phyloP scores from a whole-genome alignment of 2,329 filamentous ascomycete genomes.

The Stemphylium beticola region DNA sequence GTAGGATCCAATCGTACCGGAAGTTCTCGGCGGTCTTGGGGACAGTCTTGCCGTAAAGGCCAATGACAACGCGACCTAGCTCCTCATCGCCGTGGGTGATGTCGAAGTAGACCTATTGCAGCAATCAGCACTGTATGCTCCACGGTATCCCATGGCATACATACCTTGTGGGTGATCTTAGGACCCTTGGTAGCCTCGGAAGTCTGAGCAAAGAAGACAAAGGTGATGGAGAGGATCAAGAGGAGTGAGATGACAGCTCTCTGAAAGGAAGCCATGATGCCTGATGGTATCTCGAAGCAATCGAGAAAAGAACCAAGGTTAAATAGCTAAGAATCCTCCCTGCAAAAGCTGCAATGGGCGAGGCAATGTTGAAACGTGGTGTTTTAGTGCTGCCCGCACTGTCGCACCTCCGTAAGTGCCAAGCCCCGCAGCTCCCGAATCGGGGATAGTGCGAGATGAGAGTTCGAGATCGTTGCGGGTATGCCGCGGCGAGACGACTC shows the following conservation, averaged over 20 bases:
- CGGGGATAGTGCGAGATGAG: slow-evolving; percentile 10
- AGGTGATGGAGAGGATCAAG: slow-evolving; percentile 73
- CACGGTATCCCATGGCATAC: slow-evolving; percentile 1
- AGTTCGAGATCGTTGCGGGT: slow-evolving; percentile 8
- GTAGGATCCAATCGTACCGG: slow-evolving; percentile 48
- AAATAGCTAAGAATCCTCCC: slow-evolving; percentile 30
- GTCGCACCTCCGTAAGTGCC: slow-evolving; percentile 15
- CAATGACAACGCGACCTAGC: slow-evolving; percentile 77
- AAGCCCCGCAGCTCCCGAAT: slow-evolving; percentile 1
- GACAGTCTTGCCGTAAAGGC: slow-evolving; percentile 86
- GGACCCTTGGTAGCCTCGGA: slow-evolving; percentile 67
- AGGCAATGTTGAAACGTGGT: slow-evolving; percentile 42
- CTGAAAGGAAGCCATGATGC: slow-evolving; percentile 76
- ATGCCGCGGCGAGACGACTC: slow-evolving; percentile 13
- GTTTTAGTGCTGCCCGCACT: slow-evolving; percentile 27
- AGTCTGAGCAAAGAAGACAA: slow-evolving; percentile 46
- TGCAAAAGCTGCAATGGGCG: slow-evolving; percentile 19
- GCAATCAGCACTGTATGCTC: neutral
- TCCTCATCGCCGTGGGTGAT: slow-evolving; percentile 76
- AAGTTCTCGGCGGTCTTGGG: slow-evolving; percentile 76
- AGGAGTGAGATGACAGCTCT: slow-evolving; percentile 73
- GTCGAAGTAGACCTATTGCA: slow-evolving; percentile 75
- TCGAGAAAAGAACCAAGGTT: slow-evolving; percentile 29
- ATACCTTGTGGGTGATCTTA: slow-evolving; percentile 91
- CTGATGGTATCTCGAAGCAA: slow-evolving; percentile 20